Evolutionary conservation across 345 rosid genomes (phyloP).

Genomic region (Trapa bicornis): DNA sequence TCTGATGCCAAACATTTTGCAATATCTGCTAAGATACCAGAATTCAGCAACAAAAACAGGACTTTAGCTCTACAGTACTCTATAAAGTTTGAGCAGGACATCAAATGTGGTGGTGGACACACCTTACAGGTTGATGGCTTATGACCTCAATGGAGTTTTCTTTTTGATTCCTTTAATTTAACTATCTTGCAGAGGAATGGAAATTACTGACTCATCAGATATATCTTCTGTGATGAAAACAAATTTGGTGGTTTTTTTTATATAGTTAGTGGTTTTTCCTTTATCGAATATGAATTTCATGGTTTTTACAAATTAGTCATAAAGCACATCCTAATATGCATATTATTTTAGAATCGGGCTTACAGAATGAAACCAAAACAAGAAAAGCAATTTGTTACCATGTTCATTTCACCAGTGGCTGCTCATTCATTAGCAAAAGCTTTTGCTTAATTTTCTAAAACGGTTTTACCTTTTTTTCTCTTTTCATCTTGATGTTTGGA

Average conservation of each 20-base stretch:
- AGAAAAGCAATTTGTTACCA: neutral
- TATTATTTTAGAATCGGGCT: too few species aligned
- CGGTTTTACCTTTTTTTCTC: conserved; percentile 1
- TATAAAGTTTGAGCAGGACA: conserved; percentile 74
- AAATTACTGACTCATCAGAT: neutral
- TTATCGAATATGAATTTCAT: too few species aligned
- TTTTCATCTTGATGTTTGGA: conserved; percentile 89
- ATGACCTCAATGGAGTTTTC: neutral
- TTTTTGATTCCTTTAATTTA: neutral
- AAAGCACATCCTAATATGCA: too few species aligned
- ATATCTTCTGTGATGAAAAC: too few species aligned
- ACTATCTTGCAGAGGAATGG: neutral
- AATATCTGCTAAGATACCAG: conserved; percentile 80
- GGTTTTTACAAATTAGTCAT: too few species aligned
- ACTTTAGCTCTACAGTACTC: conserved; percentile 88
- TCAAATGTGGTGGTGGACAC: conserved; percentile 98
- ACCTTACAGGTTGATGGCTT: conserved; percentile 59
- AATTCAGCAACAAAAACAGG: conserved; percentile 72
- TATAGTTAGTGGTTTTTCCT: too few species aligned
- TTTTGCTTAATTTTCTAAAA: neutral
- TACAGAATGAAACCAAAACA: neutral
- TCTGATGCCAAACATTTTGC: conserved; percentile 80
- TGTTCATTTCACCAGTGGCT: neutral
- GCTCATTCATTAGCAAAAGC: neutral
- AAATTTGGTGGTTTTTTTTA: too few species aligned